Base-by-base conservation (phyloP, 2,329 filamentous ascomycete species). In the Scytalidium lignicola region DNA sequence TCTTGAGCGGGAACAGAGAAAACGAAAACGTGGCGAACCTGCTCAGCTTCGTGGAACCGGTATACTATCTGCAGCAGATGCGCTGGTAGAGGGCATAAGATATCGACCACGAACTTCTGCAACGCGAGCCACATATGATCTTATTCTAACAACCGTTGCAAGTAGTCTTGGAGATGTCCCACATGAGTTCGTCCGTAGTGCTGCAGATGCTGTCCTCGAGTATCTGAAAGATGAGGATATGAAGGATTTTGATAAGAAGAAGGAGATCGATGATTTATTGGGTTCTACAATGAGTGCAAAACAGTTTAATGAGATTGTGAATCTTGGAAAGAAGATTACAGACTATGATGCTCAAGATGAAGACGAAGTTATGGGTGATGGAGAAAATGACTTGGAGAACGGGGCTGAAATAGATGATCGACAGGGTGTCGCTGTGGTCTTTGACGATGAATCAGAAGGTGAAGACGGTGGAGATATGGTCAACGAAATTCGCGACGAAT, bases 191-290 rank as follows among this genome's bases (percentile, higher is more conserved):
- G 90, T 95, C 41, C 82, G 90, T 58, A 99, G 93, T 68, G 95
- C 93, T 15, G 92, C 93, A 13, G 93, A 99, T 66, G 90, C 88
- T 2, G 84, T 91, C 2, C 68, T 99, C 47, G 93, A 99, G 65
- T 90, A 86, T 55, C 74, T 99, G 41, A 99, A 99, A 69, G 91
- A 97, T 59, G 91, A 96, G 55, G 87, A 91, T 55, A 75, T 96
- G 73, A 97, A 97, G 68, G 93, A 99, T 65, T 88, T 95, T 52
- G 93, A 99, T 67, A 96, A 95, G 75, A 99, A 99, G 75, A 96
- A 91, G 70, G 90, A 96, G 66, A 83, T 97, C 41, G 93, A 99
- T 61, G 93, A 97, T 56, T 83, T 97, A 51, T 70, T 99, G 40
- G 93, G 92, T n/a, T 79, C 79, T 29, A 83, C 83, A 1, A 80